Conservation (phyloP, 2,329 filamentous ascomycete species). For the Penicillium sp. region DNA sequence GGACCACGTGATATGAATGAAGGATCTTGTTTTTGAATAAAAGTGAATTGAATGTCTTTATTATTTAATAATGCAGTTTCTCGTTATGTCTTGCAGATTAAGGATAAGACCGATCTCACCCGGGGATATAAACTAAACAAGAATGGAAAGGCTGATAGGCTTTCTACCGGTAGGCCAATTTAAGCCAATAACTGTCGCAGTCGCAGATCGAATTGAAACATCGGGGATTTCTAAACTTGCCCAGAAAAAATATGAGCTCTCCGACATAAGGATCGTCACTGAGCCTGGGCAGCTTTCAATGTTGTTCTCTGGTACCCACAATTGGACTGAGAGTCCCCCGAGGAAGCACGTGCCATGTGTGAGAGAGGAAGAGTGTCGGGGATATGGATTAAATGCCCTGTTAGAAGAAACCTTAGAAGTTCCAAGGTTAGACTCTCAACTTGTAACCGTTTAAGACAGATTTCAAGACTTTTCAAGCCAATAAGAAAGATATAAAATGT, state of each 20-base stretch:
- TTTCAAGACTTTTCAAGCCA: not conserved
- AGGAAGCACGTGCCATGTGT: not conserved
- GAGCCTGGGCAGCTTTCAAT: not conserved
- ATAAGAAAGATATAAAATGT: not conserved
- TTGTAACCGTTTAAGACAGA: not conserved
- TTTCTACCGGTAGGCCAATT: not conserved
- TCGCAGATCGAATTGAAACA: not conserved
- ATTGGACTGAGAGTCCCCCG: not conserved
- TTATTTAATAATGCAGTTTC: not conserved
- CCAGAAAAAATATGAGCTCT: not conserved
- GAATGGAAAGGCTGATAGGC: not conserved
- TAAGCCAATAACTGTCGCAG: not conserved
- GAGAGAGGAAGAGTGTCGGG: not conserved
- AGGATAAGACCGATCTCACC: not conserved
- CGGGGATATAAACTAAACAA: not conserved
- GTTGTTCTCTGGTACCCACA: not conserved
- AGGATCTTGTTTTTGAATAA: not conserved
- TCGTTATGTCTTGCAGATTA: not conserved
- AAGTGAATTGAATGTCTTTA: not conserved
- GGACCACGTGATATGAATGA: constrained; percentile 3
- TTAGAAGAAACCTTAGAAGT: too few relatives aligned
- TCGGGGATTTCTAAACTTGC: not conserved
- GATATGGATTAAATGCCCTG: too few relatives aligned
- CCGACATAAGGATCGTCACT: not conserved
- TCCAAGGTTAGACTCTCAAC: not conserved